A percentile compares a stretch with the other conserved stretches of the same genome.
Conservation (phyloP, 1,139 yeast genomes). For the Debaryomyces sp. region DNA sequence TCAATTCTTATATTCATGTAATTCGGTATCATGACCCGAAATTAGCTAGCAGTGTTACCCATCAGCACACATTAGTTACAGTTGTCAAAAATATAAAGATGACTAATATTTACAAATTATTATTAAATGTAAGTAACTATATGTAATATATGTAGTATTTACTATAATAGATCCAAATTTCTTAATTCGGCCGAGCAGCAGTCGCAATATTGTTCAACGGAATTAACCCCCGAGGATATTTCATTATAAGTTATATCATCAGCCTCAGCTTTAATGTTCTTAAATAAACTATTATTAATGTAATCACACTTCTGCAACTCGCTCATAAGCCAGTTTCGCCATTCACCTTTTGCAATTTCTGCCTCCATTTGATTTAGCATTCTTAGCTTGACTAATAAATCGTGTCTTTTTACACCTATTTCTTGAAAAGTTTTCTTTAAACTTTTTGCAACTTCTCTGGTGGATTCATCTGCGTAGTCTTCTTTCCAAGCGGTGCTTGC, state of each 20-base stretch:
- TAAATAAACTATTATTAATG: conserved; percentile 30
- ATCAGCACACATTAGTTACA: background rate
- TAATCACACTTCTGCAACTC: conserved; percentile 63
- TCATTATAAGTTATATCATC: conserved; percentile 10
- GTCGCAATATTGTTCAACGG: conserved; percentile 30
- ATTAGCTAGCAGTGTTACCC: background rate
- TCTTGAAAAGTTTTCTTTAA: conserved; percentile 57
- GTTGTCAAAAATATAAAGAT: background rate
- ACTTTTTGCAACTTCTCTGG: conserved; percentile 36
- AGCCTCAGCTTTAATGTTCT: conserved; percentile 12
- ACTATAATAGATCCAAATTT: conserved; percentile 7
- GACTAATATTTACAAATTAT: background rate
- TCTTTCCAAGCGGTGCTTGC: conserved; percentile 24
- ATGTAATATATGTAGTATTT: background rate
- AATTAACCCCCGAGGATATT: conserved; percentile 24
- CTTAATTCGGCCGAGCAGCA: conserved; percentile 24
- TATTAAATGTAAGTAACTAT: background rate
- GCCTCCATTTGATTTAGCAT: conserved; percentile 71
- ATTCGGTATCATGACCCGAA: background rate
- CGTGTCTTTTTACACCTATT: conserved; percentile 73
- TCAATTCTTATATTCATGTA: background rate
- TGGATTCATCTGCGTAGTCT: conserved; percentile 29
- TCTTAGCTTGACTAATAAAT: conserved; percentile 69
- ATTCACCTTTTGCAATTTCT: conserved; percentile 67
- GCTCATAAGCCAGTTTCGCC: conserved; percentile 71